Evolutionary conservation across 176 grass and related monocot genomes (phyloP), one percentile per base, ranked within the genome.

Genomic region (Aegilops speltoides): DNA sequence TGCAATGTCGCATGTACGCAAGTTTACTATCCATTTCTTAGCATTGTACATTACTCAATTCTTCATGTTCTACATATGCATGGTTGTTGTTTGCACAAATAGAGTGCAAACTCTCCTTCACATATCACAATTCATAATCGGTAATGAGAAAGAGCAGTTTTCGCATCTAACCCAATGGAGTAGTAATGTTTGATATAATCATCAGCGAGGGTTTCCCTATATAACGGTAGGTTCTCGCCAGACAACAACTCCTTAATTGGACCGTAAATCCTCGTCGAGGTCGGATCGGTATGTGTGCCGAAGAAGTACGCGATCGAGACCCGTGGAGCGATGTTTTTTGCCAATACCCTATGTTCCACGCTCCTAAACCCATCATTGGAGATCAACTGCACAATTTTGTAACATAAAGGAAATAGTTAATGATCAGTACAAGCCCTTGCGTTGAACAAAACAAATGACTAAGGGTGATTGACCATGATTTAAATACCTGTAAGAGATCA

Each of bases 191-290:
- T 11, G 15, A 72, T 3, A 16, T 32, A 95, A 38, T 95, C 93
- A 38, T 84, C 48, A 48, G 87, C 80, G 0, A 91, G 80, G 40
- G 81, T 85, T 85, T 87, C 86, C 68, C 23, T 91, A 10, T 91
- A 95, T 34, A 91, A 12, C 54, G 89, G 84, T 7, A 77, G 86
- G 24, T 89, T 87, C n/a, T 84, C 67, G 0, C 91, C 77, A 8
- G 86, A 93, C 41, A 93, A 8, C 12, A 93, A 14, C 84, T 91
- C 93, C 64, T 91, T 93, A 84, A 95, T 93, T 20, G 93, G 93
- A 13, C 91, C 86, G 41, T 93, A 93, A 19, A 83, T 33, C 33
- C 89, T 87, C 5, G 88, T 89, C 0, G 89, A 89, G 48, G 66
- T 7, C 9, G 48, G 74, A 40, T 79, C 10, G 7, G 70, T 79